Percentiles rank a stretch among this genome's conserved stretches.
Evolutionary conservation across 1,139 yeast genomes (phyloP).

Genomic region (Pichia sp.): DNA sequence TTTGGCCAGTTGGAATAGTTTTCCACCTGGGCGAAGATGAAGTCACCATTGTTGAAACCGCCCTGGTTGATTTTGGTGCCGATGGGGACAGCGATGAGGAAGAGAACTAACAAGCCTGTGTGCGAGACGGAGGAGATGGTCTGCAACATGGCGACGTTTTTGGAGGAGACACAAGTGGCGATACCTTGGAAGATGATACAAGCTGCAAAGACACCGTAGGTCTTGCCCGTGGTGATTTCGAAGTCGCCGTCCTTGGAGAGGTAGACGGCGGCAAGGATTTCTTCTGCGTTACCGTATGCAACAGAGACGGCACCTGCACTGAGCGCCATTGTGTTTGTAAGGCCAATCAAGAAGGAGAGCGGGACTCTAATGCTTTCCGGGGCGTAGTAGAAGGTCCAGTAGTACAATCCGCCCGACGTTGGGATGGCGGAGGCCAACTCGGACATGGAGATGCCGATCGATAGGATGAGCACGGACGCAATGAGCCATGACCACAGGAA

Average conservation of each 20-base stretch:
- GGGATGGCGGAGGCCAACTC: constrained; percentile 64
- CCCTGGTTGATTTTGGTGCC: constrained; percentile 36
- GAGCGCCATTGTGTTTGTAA: constrained; percentile 54
- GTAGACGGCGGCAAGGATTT: constrained; percentile 49
- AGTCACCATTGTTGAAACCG: constrained; percentile 39
- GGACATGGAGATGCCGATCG: constrained; percentile 53
- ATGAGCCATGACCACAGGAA: constrained; percentile 65
- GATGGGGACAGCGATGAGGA: constrained; percentile 65
- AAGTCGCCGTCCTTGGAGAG: constrained; percentile 45
- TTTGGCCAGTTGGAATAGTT: constrained; percentile 55
- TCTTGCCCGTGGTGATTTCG: constrained; percentile 42
- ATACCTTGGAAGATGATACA: constrained; percentile 43
- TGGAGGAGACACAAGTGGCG: constrained; percentile 48
- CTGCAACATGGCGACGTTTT: constrained; percentile 54
- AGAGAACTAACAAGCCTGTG: constrained; percentile 48
- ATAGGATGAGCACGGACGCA: constrained; percentile 46
- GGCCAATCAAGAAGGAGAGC: constrained; percentile 53
- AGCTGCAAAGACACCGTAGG: constrained; percentile 55
- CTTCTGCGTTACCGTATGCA: constrained; percentile 55
- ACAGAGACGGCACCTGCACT: constrained; percentile 57
- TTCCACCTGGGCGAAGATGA: constrained; percentile 53
- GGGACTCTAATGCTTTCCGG: constrained; percentile 41
- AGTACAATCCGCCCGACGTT: constrained; percentile 65
- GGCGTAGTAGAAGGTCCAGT: constrained; percentile 52
- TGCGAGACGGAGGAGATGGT: constrained; percentile 55